Percentiles rank a stretch among this genome's conserved stretches.
Evolutionary conservation across 2,329 filamentous ascomycete genomes (phyloP).

Genomic region (Beauveria sp.): DNA sequence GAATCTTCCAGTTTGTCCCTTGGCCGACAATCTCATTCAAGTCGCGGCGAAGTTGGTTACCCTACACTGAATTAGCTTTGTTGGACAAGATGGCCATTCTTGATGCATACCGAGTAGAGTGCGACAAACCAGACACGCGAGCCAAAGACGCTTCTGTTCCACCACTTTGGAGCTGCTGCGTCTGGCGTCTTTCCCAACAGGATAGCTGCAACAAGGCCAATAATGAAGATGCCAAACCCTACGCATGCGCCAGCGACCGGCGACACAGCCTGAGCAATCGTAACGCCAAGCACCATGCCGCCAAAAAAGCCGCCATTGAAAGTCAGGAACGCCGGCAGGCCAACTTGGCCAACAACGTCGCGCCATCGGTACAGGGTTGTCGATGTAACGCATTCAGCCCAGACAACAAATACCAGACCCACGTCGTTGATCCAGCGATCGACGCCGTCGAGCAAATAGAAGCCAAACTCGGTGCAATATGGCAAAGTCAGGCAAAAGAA

Average conservation of each 20-base stretch:
- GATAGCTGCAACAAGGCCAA: conserved; percentile 30
- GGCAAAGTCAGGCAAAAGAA: conserved; percentile 48
- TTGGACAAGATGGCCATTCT: neutral
- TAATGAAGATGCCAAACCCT: conserved; percentile 44
- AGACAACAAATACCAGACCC: conserved; percentile 45
- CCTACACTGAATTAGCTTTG: conserved; percentile 25
- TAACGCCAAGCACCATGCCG: conserved; percentile 43
- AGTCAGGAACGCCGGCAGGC: conserved; percentile 33
- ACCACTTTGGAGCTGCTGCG: conserved; percentile 32
- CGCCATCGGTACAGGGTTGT: conserved; percentile 47
- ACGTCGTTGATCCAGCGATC: conserved; percentile 51
- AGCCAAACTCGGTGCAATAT: conserved; percentile 51
- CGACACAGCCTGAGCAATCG: conserved; percentile 38
- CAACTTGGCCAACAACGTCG: conserved; percentile 36
- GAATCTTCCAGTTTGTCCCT: conserved; percentile 50
- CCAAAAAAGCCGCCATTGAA: conserved; percentile 47
- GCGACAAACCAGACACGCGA: conserved; percentile 43
- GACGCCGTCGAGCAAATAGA: conserved; percentile 45
- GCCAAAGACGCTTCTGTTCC: conserved; percentile 28
- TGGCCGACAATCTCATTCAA: conserved; percentile 45
- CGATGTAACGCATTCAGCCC: conserved; percentile 42
- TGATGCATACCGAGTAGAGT: conserved; percentile 44
- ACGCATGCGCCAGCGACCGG: conserved; percentile 39
- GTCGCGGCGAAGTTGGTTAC: conserved; percentile 47
- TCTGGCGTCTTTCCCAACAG: conserved; percentile 35